A percentile compares a stretch with the other conserved stretches of the same genome.
Conservation (phyloP, 164 flowering plant genomes). For the Berberis thunbergii region DNA sequence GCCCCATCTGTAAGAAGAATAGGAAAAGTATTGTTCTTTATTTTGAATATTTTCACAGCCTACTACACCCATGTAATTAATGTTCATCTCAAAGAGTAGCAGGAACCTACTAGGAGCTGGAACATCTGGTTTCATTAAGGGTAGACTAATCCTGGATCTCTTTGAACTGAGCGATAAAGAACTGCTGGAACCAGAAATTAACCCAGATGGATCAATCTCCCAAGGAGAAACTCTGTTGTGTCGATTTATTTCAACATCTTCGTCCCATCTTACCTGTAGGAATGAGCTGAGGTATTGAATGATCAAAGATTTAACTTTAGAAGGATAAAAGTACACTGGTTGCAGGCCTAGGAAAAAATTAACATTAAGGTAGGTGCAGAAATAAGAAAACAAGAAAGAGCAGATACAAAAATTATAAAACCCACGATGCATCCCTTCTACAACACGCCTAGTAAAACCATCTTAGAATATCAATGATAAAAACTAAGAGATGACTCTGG, state of each 20-base stretch:
- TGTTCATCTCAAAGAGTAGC: not conserved
- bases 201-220: conserved; percentile 79
- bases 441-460: too few relatives aligned
- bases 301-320: too few relatives aligned
- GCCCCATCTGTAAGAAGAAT: conserved; percentile 39
- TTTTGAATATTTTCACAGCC: not conserved
- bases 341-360: too few relatives aligned
- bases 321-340: too few relatives aligned
- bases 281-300: not conserved
- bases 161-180: conserved; percentile 42
- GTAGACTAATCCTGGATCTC: conserved; percentile 50
- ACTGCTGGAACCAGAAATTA: conserved; percentile 36
- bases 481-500: too few relatives aligned
- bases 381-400: too few relatives aligned
- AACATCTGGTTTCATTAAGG: conserved; percentile 43
- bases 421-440: too few relatives aligned
- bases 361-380: too few relatives aligned
- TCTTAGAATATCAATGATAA: too few relatives aligned
- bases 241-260: conserved; percentile 33
- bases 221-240: conserved; percentile 87
- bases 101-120: conserved; percentile 48
- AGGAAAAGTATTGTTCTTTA: conserved; percentile 1
- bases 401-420: too few relatives aligned
- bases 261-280: conserved; percentile 93
- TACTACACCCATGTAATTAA: not conserved